phyloP scores from a whole-genome alignment of 192 early-diverging fungal species.

The Coemansia erecta region DNA sequence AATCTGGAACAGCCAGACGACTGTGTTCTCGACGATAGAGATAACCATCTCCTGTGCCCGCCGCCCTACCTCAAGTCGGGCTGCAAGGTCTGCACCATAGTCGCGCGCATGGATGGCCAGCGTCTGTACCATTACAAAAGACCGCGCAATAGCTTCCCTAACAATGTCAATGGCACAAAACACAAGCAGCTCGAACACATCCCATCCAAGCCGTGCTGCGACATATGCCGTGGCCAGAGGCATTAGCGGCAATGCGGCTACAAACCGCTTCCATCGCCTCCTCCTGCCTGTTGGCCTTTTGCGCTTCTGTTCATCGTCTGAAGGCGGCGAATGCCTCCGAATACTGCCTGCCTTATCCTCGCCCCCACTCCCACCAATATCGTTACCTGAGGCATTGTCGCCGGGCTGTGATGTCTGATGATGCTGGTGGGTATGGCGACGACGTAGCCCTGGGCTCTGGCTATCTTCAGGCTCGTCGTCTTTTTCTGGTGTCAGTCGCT shows the following conservation, averaged over 20 bases:
- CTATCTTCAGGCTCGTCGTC: background rate
- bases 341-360: too few species aligned
- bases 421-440: too few species aligned
- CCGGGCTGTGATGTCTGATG: background rate
- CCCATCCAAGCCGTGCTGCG: slow-evolving; percentile 31
- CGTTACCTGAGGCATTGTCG: background rate
- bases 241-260: slow-evolving; percentile 40
- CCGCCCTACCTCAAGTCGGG: slow-evolving; percentile 14
- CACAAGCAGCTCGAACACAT: slow-evolving; percentile 40
- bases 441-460: background rate
- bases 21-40: slow-evolving; percentile 22
- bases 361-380: background rate
- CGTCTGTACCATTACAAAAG: background rate
- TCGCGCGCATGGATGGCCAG: background rate
- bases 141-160: background rate
- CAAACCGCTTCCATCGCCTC: slow-evolving; percentile 33
- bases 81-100: background rate
- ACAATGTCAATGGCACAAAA: slow-evolving; percentile 35
- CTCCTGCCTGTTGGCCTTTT: background rate
- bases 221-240: slow-evolving; percentile 45
- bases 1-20: slow-evolving; percentile 30
- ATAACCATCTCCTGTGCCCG: slow-evolving; percentile 15
- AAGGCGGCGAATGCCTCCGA: too few species aligned
- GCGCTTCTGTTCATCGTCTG: too few species aligned
- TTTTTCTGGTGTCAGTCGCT: slow-evolving; percentile 4